A percentile compares a stretch with the other conserved stretches of the same genome.
Evolutionary conservation across 108 stramenopile species (phyloP).

Genomic region (Nitzschia sp.): DNA sequence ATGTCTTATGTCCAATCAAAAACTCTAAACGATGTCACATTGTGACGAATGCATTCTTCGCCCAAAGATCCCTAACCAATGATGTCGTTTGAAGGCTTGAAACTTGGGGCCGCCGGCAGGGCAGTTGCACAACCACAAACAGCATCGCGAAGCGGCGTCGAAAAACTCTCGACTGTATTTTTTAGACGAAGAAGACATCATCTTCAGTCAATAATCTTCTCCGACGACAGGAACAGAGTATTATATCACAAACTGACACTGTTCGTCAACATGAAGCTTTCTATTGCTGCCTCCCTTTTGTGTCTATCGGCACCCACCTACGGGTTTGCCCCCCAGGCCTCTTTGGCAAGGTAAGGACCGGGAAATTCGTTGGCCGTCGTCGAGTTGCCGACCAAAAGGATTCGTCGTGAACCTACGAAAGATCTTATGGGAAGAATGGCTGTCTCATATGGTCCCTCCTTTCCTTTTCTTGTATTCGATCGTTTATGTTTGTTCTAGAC

Average conservation of each 20-base stretch:
- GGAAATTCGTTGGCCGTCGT: background rate
- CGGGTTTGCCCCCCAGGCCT: slow-evolving; percentile 21
- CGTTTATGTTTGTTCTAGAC: background rate
- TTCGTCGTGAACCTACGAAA: no score
- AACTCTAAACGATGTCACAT: background rate
- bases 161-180: background rate
- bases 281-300: slow-evolving; percentile 14
- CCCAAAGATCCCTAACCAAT: background rate
- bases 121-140: background rate
- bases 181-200: no score
- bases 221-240: no score
- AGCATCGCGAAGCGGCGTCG: background rate
- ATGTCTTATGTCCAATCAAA: background rate
- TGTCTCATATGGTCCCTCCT: background rate
- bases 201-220: no score
- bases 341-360: slow-evolving; percentile 26
- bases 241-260: no score
- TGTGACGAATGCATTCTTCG: slow-evolving; percentile 5
- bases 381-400: no score
- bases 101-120: background rate
- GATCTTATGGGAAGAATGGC: background rate
- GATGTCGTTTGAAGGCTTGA: slow-evolving; percentile 1
- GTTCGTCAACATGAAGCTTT: slow-evolving; percentile 28
- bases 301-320: slow-evolving; percentile 17
- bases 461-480: background rate